Base-by-base conservation (phyloP, 108 stramenopile genomes). In the Parmales sp. region DNA sequence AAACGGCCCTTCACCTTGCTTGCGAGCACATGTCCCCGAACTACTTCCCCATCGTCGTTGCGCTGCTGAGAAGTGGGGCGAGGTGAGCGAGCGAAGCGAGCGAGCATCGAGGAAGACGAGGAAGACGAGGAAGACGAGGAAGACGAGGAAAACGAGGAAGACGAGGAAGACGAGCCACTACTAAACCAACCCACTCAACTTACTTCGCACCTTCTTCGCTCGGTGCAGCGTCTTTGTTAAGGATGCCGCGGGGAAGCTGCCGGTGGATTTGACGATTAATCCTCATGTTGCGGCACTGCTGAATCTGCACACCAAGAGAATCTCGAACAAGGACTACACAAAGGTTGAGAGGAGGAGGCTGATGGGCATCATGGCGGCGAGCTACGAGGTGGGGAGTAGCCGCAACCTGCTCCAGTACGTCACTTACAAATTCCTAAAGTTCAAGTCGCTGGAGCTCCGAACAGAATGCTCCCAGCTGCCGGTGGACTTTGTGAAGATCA, bases 21-120 rank as follows among this genome's bases (percentile, higher is more conserved):
- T 60, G 31, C 1, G 54, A 60, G 54, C 54, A 60, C 54, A 60
- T 60, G 54, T 28, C 54, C 28, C 54, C 36, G 4, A 34, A 60
- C 29, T 60, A 34, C 31, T 60, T 60, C 54, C 54, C 54, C 29
- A 29, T 60, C 54, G 26, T 60, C 54, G 54, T 60, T 3, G 7
- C 18, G 13, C 54, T 60, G 25, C 54, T 60, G 8, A 11, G 54
- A 11, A 34, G 54, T 28, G 64, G 64, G 25, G 64, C 64, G 11
- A 13, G 9, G 9, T 13, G 41, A 43, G n/a, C n/a, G n/a, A n/a
- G n/a, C n/a, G n/a, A n/a, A n/a, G n/a, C n/a, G n/a, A n/a, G n/a
- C n/a, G n/a, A n/a, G n/a, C n/a, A n/a, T n/a, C n/a, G n/a, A n/a
- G n/a, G n/a, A n/a, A n/a, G n/a, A n/a, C n/a, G n/a, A n/a, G n/a